Evolutionary conservation across 2,329 filamentous ascomycete species (phyloP).

Genomic region (Beauveria varroae): DNA sequence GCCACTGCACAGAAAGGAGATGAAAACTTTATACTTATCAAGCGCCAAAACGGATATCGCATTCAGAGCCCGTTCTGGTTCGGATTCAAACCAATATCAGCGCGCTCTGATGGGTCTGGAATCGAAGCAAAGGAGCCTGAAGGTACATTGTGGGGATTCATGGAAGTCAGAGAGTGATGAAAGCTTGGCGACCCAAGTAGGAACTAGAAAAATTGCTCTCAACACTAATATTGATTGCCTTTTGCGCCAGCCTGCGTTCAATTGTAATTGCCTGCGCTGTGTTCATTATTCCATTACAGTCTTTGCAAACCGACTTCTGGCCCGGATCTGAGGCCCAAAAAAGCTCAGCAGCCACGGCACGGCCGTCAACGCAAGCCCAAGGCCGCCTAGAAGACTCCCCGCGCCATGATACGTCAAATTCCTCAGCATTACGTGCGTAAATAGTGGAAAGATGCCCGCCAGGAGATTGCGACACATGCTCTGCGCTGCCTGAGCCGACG

Average conservation of each 20-base stretch:
- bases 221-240: neutral
- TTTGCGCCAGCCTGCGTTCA: neutral
- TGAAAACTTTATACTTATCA: neutral
- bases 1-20: neutral
- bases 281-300: neutral
- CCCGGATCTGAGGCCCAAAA: constrained; percentile 66
- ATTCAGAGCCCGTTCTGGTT: neutral
- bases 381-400: constrained; percentile 66
- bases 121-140: constrained; percentile 51
- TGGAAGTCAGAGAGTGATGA: neutral
- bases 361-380: constrained; percentile 59
- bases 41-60: neutral
- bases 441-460: constrained; percentile 71
- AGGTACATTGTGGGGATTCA: neutral
- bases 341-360: constrained; percentile 82
- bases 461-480: constrained; percentile 79
- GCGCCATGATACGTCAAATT: constrained; percentile 64
- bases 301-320: neutral
- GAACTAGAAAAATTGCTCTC: neutral
- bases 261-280: too few species aligned
- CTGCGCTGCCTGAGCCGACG: constrained; percentile 79
- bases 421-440: constrained; percentile 65
- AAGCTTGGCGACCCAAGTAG: constrained; percentile 21
- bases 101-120: constrained; percentile 53
- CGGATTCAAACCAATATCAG: neutral